Evolutionary conservation across 139 green algal genomes (phyloP).

Genomic region (Yamagishiella unicocca): DNA sequence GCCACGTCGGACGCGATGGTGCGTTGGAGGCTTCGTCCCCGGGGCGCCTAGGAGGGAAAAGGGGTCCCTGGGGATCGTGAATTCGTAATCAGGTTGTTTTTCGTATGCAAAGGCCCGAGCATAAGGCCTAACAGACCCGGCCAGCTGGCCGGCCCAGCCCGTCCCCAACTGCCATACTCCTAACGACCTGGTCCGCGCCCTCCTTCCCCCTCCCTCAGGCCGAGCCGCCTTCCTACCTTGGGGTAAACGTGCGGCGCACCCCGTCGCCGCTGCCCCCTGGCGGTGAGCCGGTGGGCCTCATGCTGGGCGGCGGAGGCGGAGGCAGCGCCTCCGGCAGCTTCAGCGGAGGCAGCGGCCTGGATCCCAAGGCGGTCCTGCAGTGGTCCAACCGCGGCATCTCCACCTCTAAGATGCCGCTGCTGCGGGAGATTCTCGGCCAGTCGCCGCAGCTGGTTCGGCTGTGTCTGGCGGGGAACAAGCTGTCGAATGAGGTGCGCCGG

Average conservation of each 20-base stretch:
- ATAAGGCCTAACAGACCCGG: too few relatives aligned
- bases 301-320: background rate
- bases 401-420: conserved; percentile 50
- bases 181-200: background rate
- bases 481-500: conserved; percentile 38
- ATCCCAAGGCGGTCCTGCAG: conserved; percentile 40
- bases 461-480: conserved; percentile 55
- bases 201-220: background rate
- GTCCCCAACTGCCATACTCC: background rate
- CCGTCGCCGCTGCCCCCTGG: conserved; percentile 2
- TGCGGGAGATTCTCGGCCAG: conserved; percentile 11
- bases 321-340: too few relatives aligned
- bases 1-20: background rate
- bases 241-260: conserved; percentile 25
- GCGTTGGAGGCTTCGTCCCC: background rate
- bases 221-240: conserved; percentile 14
- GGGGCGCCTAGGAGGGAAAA: too few relatives aligned
- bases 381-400: conserved; percentile 57
- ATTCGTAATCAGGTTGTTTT: too few relatives aligned
- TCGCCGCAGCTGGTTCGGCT: conserved; percentile 17
- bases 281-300: background rate
- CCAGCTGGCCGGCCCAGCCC: too few relatives aligned
- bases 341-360: background rate
- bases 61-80: too few relatives aligned
- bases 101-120: too few relatives aligned